Base-by-base conservation (phyloP, 1,139 yeast species). In the Casaregolazyma lundiana region DNA sequence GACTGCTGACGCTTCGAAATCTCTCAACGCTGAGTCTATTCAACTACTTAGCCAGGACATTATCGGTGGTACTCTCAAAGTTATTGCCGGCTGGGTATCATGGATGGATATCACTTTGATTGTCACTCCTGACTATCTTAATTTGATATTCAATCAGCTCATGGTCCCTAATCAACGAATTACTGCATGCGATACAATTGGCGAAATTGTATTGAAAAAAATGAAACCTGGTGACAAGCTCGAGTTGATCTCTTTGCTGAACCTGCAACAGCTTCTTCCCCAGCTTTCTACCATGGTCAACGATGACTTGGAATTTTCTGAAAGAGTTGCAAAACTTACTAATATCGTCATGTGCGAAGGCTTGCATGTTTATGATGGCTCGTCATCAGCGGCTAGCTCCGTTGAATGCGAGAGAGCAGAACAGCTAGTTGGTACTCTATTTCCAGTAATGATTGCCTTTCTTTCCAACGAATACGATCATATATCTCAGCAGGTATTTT, bases 71-170 rank as follows among this genome's bases (percentile, higher is more conserved):
- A 70, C 81, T n/a, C 72, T 88, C 48, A 72, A 73, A 46, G 81
- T 81, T 48, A 77, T 92, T 47, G 97, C 97, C 6, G 80, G 81
- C 18, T 94, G 86, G 74, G 86, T 89, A 22, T 83, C 90, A 24
- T 94, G 99, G 99, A 88, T 92, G 66, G 98, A 94, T 60, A 86
- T 92, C 52, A 73, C 81, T 24, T 70, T 92, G 52, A 82, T 94
- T 50, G 78, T 90, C 30, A 80, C 81, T 44, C 77, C 81, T 17
- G 78, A 78, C 38, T 84, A 80, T 58, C 73, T 89, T 56, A 71
- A 73, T 43, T 64, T 78, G 43, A 75, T 94, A 38, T 81, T 82
- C 56, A 78, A 76, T 49, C 83, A 78, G 59, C 72, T 90, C 53
- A 76, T 73, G 36, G 69, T 68, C 50, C 70, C 72, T 37, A 63